Conservation (phyloP, 352 stramenopile species). For the Globisporangium uncinulatum region DNA sequence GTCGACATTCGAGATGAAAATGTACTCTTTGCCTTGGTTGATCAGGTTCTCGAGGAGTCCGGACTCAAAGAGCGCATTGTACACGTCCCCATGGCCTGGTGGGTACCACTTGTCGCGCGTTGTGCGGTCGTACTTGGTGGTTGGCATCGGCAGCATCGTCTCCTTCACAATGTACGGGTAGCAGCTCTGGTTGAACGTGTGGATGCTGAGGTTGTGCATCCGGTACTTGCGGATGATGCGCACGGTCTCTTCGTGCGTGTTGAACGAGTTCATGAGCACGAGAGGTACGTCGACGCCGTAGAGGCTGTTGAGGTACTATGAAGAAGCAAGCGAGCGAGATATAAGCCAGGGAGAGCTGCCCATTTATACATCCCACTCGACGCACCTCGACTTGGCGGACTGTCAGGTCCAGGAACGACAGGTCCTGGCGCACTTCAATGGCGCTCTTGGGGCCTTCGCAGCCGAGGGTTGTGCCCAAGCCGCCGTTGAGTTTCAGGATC, state of each 20-base stretch:
- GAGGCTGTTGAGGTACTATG: constrained; percentile 85
- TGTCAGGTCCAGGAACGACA: constrained; percentile 98
- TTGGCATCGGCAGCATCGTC: constrained; percentile 86
- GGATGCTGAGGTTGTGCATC: constrained; percentile 92
- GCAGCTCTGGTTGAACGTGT: constrained; percentile 93
- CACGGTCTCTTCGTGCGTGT: constrained; percentile 97
- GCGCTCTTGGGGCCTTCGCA: constrained; percentile 91
- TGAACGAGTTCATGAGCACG: constrained; percentile 99
- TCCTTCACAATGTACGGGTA: constrained; percentile 90
- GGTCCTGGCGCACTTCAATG: constrained; percentile 90
- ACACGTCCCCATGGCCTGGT: constrained; percentile 98
- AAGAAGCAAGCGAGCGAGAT: not conserved
- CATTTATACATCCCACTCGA: too few species aligned
- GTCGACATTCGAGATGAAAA: constrained; percentile 99
- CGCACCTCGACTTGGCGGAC: constrained; percentile 95
- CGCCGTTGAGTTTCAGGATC: constrained; percentile 99
- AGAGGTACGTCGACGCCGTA: constrained; percentile 96
- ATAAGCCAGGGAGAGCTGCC: not conserved
- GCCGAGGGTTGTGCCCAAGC: constrained; percentile 98
- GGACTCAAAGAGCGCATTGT: constrained; percentile 96
- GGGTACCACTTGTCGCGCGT: constrained; percentile 92
- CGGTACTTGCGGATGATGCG: constrained; percentile 97
- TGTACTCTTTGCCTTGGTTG: constrained; percentile 96
- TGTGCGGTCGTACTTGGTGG: constrained; percentile 76
- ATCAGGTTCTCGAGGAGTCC: constrained; percentile 95